Percentiles rank a stretch among this genome's conserved stretches.
Conservation (phyloP, 257 asterid genomes). For the Lithospermum erythrorhizon region DNA sequence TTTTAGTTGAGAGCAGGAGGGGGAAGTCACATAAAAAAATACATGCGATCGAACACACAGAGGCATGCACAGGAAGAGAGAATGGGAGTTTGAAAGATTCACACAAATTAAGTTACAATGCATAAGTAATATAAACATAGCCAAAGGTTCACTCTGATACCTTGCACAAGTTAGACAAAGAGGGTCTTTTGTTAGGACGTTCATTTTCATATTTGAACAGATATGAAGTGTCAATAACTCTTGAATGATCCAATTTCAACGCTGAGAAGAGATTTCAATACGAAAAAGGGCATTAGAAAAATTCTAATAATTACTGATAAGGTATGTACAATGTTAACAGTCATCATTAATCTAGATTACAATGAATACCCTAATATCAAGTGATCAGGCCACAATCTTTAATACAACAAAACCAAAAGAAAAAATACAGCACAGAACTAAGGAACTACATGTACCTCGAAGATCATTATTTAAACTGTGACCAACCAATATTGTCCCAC, state of each 20-base stretch:
- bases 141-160: constrained; percentile 5
- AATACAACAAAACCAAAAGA: not conserved
- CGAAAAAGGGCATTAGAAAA: not conserved
- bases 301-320: not conserved
- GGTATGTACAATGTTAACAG: not conserved
- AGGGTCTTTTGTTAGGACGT: constrained; percentile 41
- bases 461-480: constrained; percentile 93
- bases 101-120: too few relatives aligned
- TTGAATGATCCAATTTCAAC: constrained; percentile 59
- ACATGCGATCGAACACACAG: too few relatives aligned
- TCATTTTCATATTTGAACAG: constrained; percentile 56
- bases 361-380: not conserved
- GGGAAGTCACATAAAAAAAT: too few relatives aligned
- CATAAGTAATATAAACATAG: too few relatives aligned
- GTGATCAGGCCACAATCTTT: too few relatives aligned
- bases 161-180: constrained; percentile 33
- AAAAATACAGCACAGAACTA: constrained; percentile 3
- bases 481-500: constrained; percentile 67
- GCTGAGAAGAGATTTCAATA: constrained; percentile 34
- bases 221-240: constrained; percentile 85
- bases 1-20: too few relatives aligned
- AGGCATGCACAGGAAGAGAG: too few relatives aligned
- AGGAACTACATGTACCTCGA: constrained; percentile 38
- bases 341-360: not conserved
- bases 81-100: too few relatives aligned